These are phyloP conservation scores for Cochliopodium minus DNA, from an alignment of 208 protist genomes.

Conservation along the genomic window DNA sequence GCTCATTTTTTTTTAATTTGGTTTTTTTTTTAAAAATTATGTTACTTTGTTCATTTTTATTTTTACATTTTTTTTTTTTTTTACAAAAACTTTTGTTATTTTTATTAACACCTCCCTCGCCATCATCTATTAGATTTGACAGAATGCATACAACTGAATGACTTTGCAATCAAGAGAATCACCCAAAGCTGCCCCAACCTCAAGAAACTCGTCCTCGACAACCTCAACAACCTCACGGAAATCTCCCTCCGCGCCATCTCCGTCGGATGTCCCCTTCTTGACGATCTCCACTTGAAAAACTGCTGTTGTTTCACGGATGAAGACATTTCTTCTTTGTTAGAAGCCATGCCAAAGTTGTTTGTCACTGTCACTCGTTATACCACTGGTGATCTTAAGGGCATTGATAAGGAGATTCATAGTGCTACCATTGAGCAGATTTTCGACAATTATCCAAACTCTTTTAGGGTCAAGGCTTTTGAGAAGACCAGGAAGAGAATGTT, in stretches of 20 bases:
- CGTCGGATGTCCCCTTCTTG: constrained; percentile 7
- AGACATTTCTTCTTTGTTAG: constrained; percentile 4
- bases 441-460: constrained; percentile 13
- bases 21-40: too few relatives aligned
- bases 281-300: constrained; percentile 10
- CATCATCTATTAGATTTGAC: too few relatives aligned
- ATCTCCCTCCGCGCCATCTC: constrained; percentile 9
- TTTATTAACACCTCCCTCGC: too few relatives aligned
- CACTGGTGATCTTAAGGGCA: constrained; percentile 7
- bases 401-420: constrained; percentile 11
- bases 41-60: too few relatives aligned
- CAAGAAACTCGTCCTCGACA: constrained; percentile 11
- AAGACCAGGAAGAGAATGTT: too few relatives aligned
- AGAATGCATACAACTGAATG: too few relatives aligned
- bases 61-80: too few relatives aligned
- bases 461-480: too few relatives aligned
- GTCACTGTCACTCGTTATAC: constrained; percentile 14
- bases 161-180: too few relatives aligned
- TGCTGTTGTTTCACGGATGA: constrained; percentile 14
- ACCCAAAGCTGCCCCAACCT: too few relatives aligned
- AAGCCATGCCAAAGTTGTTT: constrained; percentile 14
- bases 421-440: constrained; percentile 13
- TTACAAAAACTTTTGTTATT: too few relatives aligned
- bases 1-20: too few relatives aligned
- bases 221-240: constrained; percentile 15